phyloP scores from a whole-genome alignment of 2,329 filamentous ascomycete species.

The Akanthomyces muscarius region DNA sequence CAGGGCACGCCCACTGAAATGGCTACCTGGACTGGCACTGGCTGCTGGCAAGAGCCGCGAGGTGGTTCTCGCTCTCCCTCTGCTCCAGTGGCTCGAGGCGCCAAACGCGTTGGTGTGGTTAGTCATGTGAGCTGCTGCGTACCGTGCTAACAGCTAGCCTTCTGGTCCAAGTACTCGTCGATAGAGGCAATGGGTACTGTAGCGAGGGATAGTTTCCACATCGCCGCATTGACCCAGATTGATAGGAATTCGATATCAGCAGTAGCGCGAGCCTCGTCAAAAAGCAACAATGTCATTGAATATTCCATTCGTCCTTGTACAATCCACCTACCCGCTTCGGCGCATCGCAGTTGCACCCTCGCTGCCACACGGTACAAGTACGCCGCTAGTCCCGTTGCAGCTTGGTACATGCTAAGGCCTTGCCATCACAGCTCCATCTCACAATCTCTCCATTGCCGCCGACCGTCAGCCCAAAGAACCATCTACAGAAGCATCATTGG shows the following conservation, averaged over 20 bases:
- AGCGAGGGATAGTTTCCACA: not conserved
- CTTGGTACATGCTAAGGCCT: slow-evolving; percentile 10
- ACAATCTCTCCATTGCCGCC: slow-evolving; percentile 8
- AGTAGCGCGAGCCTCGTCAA: not conserved
- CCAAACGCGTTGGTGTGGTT: not conserved
- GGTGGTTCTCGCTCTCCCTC: not conserved
- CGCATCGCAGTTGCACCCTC: not conserved
- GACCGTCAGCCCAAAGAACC: slow-evolving; percentile 8
- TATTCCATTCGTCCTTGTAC: not conserved
- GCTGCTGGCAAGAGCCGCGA: not conserved
- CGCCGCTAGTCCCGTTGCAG: slow-evolving; percentile 12
- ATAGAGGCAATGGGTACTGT: not conserved
- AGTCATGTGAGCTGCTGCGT: slow-evolving; percentile 8
- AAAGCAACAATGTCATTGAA: not conserved
- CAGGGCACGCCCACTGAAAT: not conserved
- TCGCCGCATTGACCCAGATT: not conserved
- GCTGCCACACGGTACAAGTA: not conserved
- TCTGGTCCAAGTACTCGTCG: not conserved
- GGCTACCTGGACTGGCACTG: not conserved
- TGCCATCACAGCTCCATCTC: slow-evolving; percentile 12
- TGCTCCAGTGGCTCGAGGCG: not conserved
- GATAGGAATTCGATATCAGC: not conserved
- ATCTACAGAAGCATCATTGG: slow-evolving; percentile 6
- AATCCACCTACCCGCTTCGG: not conserved
- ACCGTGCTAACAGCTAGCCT: slow-evolving; percentile 2